Base-by-base conservation (phyloP, 225 moss, liverwort and hornwort species). In the Ulota crispa region DNA sequence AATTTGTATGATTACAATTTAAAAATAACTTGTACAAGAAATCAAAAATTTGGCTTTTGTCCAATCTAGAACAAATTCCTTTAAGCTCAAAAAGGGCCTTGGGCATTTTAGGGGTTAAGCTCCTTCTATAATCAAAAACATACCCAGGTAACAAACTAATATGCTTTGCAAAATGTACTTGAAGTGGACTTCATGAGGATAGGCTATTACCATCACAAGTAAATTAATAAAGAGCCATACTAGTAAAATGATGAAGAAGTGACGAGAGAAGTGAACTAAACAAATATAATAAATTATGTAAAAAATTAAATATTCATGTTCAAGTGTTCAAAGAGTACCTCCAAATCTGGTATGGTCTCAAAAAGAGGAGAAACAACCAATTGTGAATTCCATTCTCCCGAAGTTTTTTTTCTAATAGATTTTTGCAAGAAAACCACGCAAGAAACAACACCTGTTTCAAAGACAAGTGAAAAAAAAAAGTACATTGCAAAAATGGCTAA, bases 291-390 rank as follows among this genome's bases (percentile, higher is more conserved):
- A 16, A 36, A 74, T 19, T 68, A 31, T 68, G 82, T 30, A 26
- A 68, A 67, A 7, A 45, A 34, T 23, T 30, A 64, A 64, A 23
- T 59, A 71, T 52, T 75, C 26, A 69, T 28, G 36, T 81, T 43
- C 36, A 37, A 37, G 56, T 9, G 45, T 84, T 54, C 52, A 54
- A 28, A 62, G 11, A 83, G 66, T 92, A 98, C 98, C 98, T 98
- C 95, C 90, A 98, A 80, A 86, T 98, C 95, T 77, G 98, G 94
- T 60, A 98, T 98, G 27, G 98, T 98, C 84, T 98, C 98, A 86
- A 98, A 98, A 43, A 98, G 89, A 73, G 98, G 98, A 75, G 98
- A 85, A 43, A 93, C 98, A 84, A 95, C 88, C 76, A 98, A 84
- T 37, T 88, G 90, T 78, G 95, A 91, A 47, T 77, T 81, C 95